Evolutionary conservation across 306 rosid species (phyloP), one percentile per base, ranked within the genome.

Genomic region (Mimosa pudica): DNA sequence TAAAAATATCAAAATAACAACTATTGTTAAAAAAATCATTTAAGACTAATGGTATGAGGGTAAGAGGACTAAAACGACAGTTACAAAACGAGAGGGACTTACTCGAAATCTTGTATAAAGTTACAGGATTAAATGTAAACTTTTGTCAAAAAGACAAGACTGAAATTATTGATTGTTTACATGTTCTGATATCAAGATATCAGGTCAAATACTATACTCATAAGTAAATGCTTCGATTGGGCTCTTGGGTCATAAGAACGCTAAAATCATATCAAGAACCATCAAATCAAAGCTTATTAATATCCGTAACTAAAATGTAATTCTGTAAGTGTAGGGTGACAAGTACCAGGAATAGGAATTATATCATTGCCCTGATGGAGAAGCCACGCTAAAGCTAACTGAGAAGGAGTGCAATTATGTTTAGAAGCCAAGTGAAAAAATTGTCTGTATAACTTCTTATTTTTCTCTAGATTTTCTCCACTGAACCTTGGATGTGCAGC

Each of bases 381-480:
- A 84, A 88, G 87, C 93, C 94, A 90, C 20, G 94, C 89, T 73
- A 92, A 73, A 77, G 93, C 94, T 77, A 92, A 73, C 75, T 92
- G 91, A 61, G 94, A 82, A 81, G 89, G 90, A 70, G 87, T 70
- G 79, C 90, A 87, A n/a, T 73, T 81, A 82, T 86, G 88, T 64
- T 84, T 89, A 24, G 81, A 80, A 81, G 93, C 90, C 82, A 84
- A 73, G 35, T 60, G 80, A 77, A 83, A 83, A 73, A 90, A 67
- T 69, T 86, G 76, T 78, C 55, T 71, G 58, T 86, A 90, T 2
- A 90, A 68, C 24, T 63, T 54, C 72, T 80, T 88, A 85, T 92
- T 92, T 87, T 84, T 86, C 76, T 90, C 93, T 87, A 90, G 79
- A 83, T 88, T 90, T 24, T 88, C 88, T 60, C 85, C 89, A 1